Evolutionary conservation across 2,329 filamentous ascomycete species (phyloP).

Genomic region (Xylaria arbuscula): DNA sequence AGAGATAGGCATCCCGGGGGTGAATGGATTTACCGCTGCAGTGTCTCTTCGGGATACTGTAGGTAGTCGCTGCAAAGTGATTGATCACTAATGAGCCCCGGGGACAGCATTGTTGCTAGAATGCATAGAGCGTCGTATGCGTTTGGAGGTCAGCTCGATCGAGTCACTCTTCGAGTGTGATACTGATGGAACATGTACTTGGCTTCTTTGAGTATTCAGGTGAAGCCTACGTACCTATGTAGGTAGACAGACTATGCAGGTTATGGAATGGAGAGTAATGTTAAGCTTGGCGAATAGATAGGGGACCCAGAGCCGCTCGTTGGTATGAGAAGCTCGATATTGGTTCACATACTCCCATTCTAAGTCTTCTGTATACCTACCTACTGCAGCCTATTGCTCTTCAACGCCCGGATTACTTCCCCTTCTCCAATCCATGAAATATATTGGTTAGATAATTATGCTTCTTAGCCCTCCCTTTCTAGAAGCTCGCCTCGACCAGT

Average conservation of each 20-base stretch:
- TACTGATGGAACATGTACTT: not conserved
- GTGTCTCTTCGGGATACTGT: not conserved
- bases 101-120: not conserved
- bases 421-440: not conserved
- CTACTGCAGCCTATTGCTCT: not conserved
- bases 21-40: not conserved
- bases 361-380: no score
- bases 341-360: no score
- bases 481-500: not conserved
- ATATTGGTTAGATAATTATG: no score
- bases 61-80: not conserved
- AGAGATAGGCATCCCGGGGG: not conserved
- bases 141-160: not conserved
- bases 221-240: not conserved
- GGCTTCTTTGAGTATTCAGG: not conserved
- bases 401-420: not conserved
- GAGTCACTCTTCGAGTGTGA: not conserved
- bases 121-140: constrained; percentile 13
- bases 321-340: no score
- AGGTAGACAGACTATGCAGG: not conserved
- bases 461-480: not conserved
- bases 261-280: not conserved
- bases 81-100: not conserved
- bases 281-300: not conserved
- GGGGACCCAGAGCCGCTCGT: no score